phyloP scores from a whole-genome alignment of 768 basidiomycete genomes.

The Tylopilus cervinicoccineus region DNA sequence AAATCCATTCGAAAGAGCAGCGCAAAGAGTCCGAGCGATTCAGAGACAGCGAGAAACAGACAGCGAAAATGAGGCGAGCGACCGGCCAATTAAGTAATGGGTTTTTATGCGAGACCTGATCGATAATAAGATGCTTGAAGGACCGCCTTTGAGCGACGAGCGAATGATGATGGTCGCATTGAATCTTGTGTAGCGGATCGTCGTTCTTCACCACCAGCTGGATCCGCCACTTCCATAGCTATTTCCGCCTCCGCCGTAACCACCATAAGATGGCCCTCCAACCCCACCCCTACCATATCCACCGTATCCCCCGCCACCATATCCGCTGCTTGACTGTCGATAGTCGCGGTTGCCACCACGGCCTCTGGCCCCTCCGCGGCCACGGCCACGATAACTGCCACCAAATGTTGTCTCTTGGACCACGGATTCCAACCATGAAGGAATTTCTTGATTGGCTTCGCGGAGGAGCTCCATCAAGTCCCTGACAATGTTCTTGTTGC shows the following conservation, averaged over 20 bases:
- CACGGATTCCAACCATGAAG: slow-evolving; percentile 85
- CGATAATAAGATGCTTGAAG: slow-evolving; percentile 17
- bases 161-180: slow-evolving; percentile 8
- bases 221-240: slow-evolving; percentile 31
- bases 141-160: slow-evolving; percentile 5
- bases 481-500: slow-evolving; percentile 88
- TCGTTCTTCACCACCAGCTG: slow-evolving; percentile 49
- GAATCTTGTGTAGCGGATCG: slow-evolving; percentile 15
- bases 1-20: slow-evolving; percentile 60
- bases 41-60: slow-evolving; percentile 30
- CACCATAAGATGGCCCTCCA: slow-evolving; percentile 29
- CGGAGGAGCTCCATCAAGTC: slow-evolving; percentile 91
- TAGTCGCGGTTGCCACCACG: slow-evolving; percentile 38
- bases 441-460: slow-evolving; percentile 96
- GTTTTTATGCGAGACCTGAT: slow-evolving; percentile 23
- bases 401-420: slow-evolving; percentile 79
- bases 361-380: slow-evolving; percentile 39
- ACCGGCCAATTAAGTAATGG: slow-evolving; percentile 17
- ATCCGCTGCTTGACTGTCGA: slow-evolving; percentile 26
- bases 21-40: slow-evolving; percentile 44
- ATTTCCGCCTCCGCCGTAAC: slow-evolving; percentile 27
- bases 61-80: slow-evolving; percentile 16
- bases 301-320: slow-evolving; percentile 32
- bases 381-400: slow-evolving; percentile 51
- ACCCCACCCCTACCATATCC: slow-evolving; percentile 34